phyloP scores from a whole-genome alignment of 768 basidiomycete genomes.

The Leccinum arenicola region DNA sequence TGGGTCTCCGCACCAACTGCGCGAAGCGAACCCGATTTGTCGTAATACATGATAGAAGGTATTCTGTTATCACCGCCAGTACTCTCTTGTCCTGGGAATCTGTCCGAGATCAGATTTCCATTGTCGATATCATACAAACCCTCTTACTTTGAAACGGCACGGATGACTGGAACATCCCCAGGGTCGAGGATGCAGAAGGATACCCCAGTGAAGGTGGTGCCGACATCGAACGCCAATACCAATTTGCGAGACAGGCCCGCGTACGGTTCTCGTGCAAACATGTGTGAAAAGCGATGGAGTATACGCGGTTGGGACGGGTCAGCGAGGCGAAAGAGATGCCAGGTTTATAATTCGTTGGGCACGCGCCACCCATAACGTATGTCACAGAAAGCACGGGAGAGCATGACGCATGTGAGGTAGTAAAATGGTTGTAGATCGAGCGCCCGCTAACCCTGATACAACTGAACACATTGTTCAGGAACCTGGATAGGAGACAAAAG shows the following conservation, averaged over 20 bases:
- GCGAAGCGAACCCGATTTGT: slow-evolving; percentile 33
- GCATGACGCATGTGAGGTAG: background rate
- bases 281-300: slow-evolving; percentile 1
- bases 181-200: slow-evolving; percentile 41
- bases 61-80: slow-evolving; percentile 39
- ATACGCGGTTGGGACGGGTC: background rate
- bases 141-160: slow-evolving; percentile 24
- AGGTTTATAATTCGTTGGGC: slow-evolving; percentile 1
- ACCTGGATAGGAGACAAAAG: background rate
- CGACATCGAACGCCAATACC: slow-evolving; percentile 30
- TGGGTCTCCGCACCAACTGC: slow-evolving; percentile 43
- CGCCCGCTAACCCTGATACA: slow-evolving; percentile 1
- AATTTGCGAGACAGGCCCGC: slow-evolving; percentile 32
- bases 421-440: background rate
- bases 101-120: background rate
- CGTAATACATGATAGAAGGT: slow-evolving; percentile 44
- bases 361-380: background rate
- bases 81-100: slow-evolving; percentile 37
- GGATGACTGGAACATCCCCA: slow-evolving; percentile 21
- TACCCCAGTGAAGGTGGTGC: slow-evolving; percentile 38
- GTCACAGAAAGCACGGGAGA: background rate
- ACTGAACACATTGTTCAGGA: background rate
- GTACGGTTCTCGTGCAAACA: slow-evolving; percentile 33
- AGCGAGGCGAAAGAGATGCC: background rate
- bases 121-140: background rate